phyloP scores from a whole-genome alignment of 2,329 filamentous ascomycete species.

The Colletotrichum navitas region DNA sequence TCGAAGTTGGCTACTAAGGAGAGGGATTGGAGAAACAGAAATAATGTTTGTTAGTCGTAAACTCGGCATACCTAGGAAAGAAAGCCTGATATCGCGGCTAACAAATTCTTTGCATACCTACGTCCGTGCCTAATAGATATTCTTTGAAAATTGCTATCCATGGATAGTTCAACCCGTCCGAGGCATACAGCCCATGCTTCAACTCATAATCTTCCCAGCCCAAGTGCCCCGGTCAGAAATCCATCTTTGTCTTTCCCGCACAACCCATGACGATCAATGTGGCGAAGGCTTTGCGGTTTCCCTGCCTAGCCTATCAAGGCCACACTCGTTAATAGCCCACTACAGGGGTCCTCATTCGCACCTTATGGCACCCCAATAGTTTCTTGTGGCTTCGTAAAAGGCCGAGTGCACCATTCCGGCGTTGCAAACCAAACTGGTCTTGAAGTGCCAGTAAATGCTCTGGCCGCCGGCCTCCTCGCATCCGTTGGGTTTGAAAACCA shows the following conservation, averaged over 20 bases:
- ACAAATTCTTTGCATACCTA: background rate
- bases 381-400: background rate
- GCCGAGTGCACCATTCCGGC: background rate
- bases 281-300: background rate
- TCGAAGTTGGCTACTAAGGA: too few species aligned
- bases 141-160: background rate
- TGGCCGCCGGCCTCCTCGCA: background rate
- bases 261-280: background rate
- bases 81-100: background rate
- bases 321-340: background rate
- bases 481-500: conserved; percentile 4
- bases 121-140: background rate
- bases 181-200: too few species aligned
- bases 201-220: background rate
- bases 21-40: too few species aligned
- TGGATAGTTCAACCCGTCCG: background rate
- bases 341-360: background rate
- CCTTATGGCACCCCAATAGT: background rate
- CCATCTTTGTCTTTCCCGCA: background rate
- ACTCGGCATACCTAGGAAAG: too few species aligned
- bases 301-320: background rate
- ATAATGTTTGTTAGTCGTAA: too few species aligned
- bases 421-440: background rate
- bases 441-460: background rate
- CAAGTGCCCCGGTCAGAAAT: background rate